A percentile compares a stretch with the other conserved stretches of the same genome.
These are phyloP conservation scores for Herpetospermum pedunculosum DNA, from an alignment of 306 rosid species.

Conservation along the genomic window DNA sequence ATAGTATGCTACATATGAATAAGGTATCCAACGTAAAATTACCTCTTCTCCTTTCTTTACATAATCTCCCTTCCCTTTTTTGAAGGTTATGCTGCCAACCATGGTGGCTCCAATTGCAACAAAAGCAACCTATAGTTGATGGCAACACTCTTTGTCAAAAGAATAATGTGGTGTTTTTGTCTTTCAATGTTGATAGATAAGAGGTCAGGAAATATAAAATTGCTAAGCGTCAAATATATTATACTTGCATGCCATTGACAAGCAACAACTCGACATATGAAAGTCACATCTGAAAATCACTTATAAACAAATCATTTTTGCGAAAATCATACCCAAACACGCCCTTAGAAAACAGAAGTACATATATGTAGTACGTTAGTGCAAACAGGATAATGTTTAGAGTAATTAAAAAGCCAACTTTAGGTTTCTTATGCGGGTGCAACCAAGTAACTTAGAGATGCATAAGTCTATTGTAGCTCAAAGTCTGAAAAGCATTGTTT, in stretches of 20 bases:
- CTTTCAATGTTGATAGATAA: background rate
- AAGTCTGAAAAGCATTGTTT: too few relatives aligned
- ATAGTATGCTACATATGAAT: background rate
- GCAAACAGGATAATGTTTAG: too few relatives aligned
- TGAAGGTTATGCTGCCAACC: constrained; percentile 92
- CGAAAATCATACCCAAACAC: too few relatives aligned
- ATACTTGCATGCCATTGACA: background rate
- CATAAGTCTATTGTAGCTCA: too few relatives aligned
- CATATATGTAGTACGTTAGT: too few relatives aligned
- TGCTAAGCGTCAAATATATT: background rate
- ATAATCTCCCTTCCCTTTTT: constrained; percentile 56
- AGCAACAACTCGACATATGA: background rate
- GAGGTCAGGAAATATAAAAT: background rate
- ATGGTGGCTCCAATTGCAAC: constrained; percentile 96
- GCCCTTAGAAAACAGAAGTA: too few relatives aligned
- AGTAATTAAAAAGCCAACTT: too few relatives aligned
- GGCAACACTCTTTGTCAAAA: background rate
- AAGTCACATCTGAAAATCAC: too few relatives aligned
- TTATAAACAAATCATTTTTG: too few relatives aligned
- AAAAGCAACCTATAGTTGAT: constrained; percentile 66
- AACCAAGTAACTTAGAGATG: too few relatives aligned
- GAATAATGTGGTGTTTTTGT: background rate
- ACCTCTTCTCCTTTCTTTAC: constrained; percentile 98
- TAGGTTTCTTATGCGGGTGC: too few relatives aligned
- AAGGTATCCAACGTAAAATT: constrained; percentile 10